A percentile compares a stretch with the other conserved stretches of the same genome.
These are phyloP conservation scores for Ophiostoma novo-ulmi DNA, from an alignment of 2,329 filamentous ascomycete genomes.

Conservation along the genomic window DNA sequence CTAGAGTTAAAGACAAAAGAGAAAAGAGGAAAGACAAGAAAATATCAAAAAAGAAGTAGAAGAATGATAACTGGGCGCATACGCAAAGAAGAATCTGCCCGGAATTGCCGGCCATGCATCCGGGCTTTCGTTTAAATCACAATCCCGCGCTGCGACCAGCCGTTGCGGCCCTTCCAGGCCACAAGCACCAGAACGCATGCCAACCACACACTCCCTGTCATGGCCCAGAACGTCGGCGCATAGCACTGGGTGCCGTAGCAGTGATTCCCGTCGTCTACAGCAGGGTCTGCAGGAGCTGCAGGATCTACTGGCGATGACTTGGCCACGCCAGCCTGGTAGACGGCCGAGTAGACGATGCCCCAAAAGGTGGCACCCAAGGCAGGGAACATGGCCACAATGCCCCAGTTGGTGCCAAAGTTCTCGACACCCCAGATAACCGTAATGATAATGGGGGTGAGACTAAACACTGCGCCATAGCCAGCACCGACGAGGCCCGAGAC, in stretches of 20 bases:
- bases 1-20: no score
- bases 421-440: constrained; percentile 98
- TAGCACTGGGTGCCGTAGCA: constrained; percentile 84
- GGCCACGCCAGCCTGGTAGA: constrained; percentile 65
- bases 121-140: constrained; percentile 45
- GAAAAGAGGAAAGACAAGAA: background rate
- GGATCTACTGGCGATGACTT: constrained; percentile 20
- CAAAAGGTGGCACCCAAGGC: constrained; percentile 83
- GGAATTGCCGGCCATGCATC: background rate
- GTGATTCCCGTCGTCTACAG: constrained; percentile 49
- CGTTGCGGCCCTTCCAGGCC: constrained; percentile 74
- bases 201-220: constrained; percentile 72
- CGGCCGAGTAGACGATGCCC: constrained; percentile 79
- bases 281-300: constrained; percentile 33
- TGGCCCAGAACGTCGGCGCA: constrained; percentile 75
- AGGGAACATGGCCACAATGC: constrained; percentile 87
- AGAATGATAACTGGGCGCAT: background rate
- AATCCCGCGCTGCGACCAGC: constrained; percentile 73
- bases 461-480: constrained; percentile 90
- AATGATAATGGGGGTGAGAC: constrained; percentile 82
- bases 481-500: constrained; percentile 80
- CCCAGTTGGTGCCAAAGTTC: constrained; percentile 98
- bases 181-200: constrained; percentile 67
- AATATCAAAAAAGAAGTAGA: background rate
- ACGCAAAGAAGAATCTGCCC: background rate